A percentile compares a stretch with the other conserved stretches of the same genome.
phyloP scores from a whole-genome alignment of 2,329 filamentous ascomycete species.

The Ramichloridium luteum region DNA sequence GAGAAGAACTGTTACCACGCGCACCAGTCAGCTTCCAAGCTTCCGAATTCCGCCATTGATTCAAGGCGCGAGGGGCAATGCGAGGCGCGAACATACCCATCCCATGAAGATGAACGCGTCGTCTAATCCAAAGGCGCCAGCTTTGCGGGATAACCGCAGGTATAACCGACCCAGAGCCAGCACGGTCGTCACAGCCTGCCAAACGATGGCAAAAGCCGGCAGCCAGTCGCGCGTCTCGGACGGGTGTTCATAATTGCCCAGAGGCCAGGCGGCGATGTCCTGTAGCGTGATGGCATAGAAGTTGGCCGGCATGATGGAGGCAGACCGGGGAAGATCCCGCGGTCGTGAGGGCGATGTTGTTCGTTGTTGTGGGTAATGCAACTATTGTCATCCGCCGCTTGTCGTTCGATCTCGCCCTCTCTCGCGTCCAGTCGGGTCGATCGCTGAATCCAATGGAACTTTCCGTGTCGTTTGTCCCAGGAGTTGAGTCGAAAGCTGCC shows the following conservation, averaged over 20 bases:
- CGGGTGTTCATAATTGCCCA: slow-evolving; percentile 8
- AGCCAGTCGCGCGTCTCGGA: slow-evolving; percentile 13
- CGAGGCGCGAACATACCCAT: slow-evolving; percentile 5
- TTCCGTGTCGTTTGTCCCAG: too few relatives aligned
- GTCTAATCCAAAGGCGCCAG: slow-evolving; percentile 15
- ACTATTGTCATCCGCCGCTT: too few relatives aligned
- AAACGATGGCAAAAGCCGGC: slow-evolving; percentile 14
- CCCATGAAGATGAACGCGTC: slow-evolving; percentile 16
- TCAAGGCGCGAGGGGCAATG: neutral
- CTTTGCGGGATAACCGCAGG: slow-evolving; percentile 10
- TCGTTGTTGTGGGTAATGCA: too few relatives aligned
- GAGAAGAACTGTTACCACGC: slow-evolving; percentile 9
- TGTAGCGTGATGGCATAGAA: slow-evolving; percentile 7
- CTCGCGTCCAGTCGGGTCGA: too few relatives aligned
- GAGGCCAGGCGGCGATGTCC: slow-evolving; percentile 7
- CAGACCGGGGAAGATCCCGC: too few relatives aligned
- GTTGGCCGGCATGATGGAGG: slow-evolving; percentile 8
- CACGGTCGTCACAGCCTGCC: slow-evolving; percentile 12
- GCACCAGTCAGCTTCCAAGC: too few relatives aligned
- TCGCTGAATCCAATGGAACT: too few relatives aligned
- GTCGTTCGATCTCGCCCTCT: too few relatives aligned
- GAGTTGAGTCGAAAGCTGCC: too few relatives aligned
- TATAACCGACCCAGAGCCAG: slow-evolving; percentile 14
- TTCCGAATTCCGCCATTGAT: neutral
- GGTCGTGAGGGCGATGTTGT: too few relatives aligned